These are phyloP conservation scores for Cyclotella baltica DNA, from an alignment of 108 stramenopile species.

Conservation along the genomic window DNA sequence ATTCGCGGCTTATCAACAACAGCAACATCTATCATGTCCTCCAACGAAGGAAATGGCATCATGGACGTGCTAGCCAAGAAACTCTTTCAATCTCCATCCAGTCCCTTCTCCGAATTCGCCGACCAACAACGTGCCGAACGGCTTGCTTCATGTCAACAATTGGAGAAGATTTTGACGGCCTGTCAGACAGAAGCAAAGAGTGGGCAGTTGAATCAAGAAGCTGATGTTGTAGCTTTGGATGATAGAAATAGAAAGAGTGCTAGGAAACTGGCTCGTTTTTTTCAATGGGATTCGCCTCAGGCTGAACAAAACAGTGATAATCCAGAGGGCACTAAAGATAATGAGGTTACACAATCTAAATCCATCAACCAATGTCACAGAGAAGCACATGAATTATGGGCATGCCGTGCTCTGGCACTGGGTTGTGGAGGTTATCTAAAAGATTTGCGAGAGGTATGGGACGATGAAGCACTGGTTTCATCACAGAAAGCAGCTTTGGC, in stretches of 20 bases:
- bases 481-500: neutral
- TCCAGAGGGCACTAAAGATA: neutral
- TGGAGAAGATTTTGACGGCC: constrained; percentile 33
- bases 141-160: constrained; percentile 32
- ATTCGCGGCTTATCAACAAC: too few species aligned
- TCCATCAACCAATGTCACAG: constrained; percentile 35
- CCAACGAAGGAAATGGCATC: constrained; percentile 17
- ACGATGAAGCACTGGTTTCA: constrained; percentile 11
- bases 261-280: constrained; percentile 31
- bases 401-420: constrained; percentile 46
- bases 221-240: neutral
- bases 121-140: constrained; percentile 41
- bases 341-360: neutral
- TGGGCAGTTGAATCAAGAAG: neutral
- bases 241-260: constrained; percentile 26
- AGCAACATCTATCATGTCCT: constrained; percentile 68
- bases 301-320: constrained; percentile 2
- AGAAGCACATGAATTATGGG: constrained; percentile 53
- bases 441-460: constrained; percentile 37
- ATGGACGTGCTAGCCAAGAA: constrained; percentile 37
- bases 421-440: constrained; percentile 40
- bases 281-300: constrained; percentile 27
- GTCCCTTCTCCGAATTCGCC: constrained; percentile 40
- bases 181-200: constrained; percentile 26
- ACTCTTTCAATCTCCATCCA: constrained; percentile 34